These are phyloP conservation scores for Phytophthora parvispora DNA, from an alignment of 352 stramenopile genomes.

Conservation along the genomic window DNA sequence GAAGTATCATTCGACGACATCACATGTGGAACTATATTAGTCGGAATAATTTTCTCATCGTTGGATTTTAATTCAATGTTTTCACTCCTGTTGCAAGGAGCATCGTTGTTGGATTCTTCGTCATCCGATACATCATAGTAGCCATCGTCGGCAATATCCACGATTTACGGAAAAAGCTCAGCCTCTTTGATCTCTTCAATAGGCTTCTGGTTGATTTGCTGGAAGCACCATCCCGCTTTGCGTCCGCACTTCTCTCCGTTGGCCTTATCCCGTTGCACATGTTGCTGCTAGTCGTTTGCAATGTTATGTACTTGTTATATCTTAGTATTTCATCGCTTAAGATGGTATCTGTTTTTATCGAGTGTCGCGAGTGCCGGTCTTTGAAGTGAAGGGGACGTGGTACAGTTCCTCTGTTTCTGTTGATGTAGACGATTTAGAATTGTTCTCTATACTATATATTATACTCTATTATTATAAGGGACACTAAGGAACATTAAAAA, in stretches of 20 bases:
- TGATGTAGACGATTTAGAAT: too few relatives aligned
- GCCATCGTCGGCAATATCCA: neutral
- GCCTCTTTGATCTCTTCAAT: neutral
- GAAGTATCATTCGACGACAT: neutral
- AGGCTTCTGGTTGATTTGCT: neutral
- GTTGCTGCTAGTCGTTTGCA: too few relatives aligned
- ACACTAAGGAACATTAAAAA: too few relatives aligned
- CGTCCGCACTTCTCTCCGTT: neutral
- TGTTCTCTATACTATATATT: too few relatives aligned
- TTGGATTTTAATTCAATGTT: neutral
- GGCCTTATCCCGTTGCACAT: neutral
- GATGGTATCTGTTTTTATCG: neutral
- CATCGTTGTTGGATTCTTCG: too few relatives aligned
- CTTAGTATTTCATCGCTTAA: neutral
- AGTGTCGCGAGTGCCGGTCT: too few relatives aligned
- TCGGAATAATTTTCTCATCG: neutral
- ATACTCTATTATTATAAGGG: too few relatives aligned
- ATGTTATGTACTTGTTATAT: too few relatives aligned
- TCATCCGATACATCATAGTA: neutral
- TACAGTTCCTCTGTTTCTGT: too few relatives aligned
- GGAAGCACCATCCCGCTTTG: neutral
- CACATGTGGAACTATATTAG: neutral
- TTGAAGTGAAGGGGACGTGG: too few relatives aligned
- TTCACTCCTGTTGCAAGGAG: too few relatives aligned
- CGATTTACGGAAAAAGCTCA: neutral